These are phyloP conservation scores for Zymoseptoria brevis DNA, from an alignment of 2,329 filamentous ascomycete genomes.

Conservation along the genomic window DNA sequence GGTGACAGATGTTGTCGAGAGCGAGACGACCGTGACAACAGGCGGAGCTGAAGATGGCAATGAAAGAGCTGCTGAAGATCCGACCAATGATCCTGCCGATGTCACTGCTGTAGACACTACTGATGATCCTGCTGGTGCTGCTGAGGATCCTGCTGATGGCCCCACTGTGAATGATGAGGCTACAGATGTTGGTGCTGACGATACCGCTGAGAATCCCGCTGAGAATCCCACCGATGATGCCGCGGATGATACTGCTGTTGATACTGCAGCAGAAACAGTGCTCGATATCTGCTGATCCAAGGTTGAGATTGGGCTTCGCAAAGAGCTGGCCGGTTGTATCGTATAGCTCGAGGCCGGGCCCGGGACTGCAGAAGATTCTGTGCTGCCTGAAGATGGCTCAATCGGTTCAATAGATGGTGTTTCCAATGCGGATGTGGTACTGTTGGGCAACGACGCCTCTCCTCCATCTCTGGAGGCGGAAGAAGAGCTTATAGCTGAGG, in stretches of 20 bases:
- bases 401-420: not conserved
- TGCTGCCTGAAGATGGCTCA: not conserved
- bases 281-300: not conserved
- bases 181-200: no score
- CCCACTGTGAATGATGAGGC: no score
- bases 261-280: not conserved
- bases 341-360: not conserved
- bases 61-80: not conserved
- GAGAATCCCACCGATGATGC: no score
- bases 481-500: not conserved
- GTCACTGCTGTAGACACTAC: no score
- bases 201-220: no score
- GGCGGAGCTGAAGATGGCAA: not conserved
- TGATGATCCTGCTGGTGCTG: no score
- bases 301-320: not conserved
- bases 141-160: no score
- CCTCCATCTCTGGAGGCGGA: not conserved
- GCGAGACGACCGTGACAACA: not conserved
- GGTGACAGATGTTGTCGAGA: not conserved
- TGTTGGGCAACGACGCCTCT: not conserved
- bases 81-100: no score
- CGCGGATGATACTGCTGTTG: no score
- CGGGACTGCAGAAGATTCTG: not conserved
- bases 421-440: not conserved
- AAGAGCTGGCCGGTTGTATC: not conserved